Conservation (phyloP, 208 protist species). For the Borovskyia barvae region DNA sequence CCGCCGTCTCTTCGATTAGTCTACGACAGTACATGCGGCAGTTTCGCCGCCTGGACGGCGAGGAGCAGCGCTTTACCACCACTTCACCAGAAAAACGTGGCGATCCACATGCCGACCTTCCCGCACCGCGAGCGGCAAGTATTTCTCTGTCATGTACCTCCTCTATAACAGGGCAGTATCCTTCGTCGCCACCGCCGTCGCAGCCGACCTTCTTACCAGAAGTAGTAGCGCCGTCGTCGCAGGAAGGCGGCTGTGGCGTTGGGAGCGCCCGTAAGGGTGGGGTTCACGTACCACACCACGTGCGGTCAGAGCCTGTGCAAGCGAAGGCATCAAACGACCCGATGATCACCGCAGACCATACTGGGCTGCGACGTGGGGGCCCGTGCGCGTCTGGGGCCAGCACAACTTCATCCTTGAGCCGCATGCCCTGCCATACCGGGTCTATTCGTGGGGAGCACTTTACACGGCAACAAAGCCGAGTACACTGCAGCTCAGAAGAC, state of each 20-base stretch:
- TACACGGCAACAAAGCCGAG: no score
- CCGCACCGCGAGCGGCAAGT: constrained; percentile 20
- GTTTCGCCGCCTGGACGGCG: neutral
- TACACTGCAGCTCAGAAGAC: no score
- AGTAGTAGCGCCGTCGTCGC: neutral
- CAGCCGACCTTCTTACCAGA: neutral
- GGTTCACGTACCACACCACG: no score
- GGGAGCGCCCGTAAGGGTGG: no score
- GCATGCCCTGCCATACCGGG: no score
- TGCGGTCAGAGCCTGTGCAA: no score
- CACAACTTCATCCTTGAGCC: constrained; percentile 1
- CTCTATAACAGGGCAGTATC: neutral
- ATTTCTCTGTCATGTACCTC: constrained; percentile 1
- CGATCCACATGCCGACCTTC: neutral
- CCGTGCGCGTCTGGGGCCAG: no score
- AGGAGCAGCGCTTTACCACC: neutral
- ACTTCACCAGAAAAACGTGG: neutral
- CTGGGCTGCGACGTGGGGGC: no score
- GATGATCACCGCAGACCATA: no score
- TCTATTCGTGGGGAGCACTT: no score
- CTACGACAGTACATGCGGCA: neutral
- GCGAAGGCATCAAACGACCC: no score
- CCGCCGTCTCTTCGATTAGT: neutral
- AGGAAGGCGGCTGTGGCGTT: neutral
- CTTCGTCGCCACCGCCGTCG: neutral